phyloP scores from a whole-genome alignment of 305 asterid genomes.

The Rubia tinctorum region DNA sequence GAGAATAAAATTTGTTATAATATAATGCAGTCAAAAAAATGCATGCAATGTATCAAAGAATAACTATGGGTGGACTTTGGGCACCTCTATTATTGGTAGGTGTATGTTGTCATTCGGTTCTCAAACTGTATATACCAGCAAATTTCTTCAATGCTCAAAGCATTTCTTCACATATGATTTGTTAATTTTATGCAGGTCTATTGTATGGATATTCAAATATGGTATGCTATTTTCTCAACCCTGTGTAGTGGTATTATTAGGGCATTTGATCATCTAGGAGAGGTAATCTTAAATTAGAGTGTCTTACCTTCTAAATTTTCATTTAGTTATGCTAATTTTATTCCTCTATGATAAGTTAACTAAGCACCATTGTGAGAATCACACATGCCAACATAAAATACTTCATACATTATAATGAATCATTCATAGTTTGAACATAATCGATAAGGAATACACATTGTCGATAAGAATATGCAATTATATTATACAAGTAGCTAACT shows the following conservation, averaged over 20 bases:
- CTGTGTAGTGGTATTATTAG: conserved; percentile 89
- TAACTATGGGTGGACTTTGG: conserved; percentile 77
- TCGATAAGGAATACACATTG: too few species aligned
- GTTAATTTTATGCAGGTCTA: conserved; percentile 63
- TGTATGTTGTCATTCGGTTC: conserved; percentile 21
- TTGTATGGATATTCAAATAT: conserved; percentile 95
- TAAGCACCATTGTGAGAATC: too few species aligned
- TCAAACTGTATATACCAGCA: background rate
- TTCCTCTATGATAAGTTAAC: too few species aligned
- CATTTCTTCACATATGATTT: conserved; percentile 20
- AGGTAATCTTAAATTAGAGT: conserved; percentile 48
- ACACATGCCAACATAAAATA: too few species aligned
- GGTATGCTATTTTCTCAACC: conserved; percentile 93
- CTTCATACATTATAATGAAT: too few species aligned
- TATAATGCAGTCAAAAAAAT: too few species aligned
- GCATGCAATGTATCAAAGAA: conserved; percentile 52
- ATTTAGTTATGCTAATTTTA: conserved; percentile 5
- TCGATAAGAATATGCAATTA: too few species aligned
- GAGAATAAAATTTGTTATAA: too few species aligned
- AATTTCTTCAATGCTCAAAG: background rate
- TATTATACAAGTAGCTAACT: too few species aligned
- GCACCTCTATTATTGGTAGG: conserved; percentile 78
- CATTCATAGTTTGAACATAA: too few species aligned
- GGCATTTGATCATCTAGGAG: conserved; percentile 95
- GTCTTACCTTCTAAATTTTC: background rate